A percentile compares a stretch with the other conserved stretches of the same genome.
phyloP scores from a whole-genome alignment of 345 rosid genomes.

The Xanthoceras sorbifolium region DNA sequence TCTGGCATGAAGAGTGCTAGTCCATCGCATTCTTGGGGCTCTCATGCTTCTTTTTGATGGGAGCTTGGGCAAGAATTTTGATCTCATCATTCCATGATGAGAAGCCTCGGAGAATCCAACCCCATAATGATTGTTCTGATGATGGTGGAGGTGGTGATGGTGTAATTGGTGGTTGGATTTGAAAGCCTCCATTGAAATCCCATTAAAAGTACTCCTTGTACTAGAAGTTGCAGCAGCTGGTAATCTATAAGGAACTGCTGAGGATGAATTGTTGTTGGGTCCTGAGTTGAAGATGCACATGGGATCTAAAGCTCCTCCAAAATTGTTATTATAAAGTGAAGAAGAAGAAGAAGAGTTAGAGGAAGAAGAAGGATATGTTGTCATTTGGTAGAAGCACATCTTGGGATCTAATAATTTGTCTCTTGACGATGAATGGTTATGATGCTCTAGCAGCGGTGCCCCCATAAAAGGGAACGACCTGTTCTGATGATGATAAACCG shows the following conservation, averaged over 20 bases:
- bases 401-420: slow-evolving; percentile 38
- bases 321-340: slow-evolving; percentile 35
- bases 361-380: slow-evolving; percentile 22
- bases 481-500: slow-evolving; percentile 60
- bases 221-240: slow-evolving; percentile 28
- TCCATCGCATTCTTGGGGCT: slow-evolving; percentile 94
- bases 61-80: slow-evolving; percentile 67
- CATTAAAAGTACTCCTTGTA: slow-evolving; percentile 46
- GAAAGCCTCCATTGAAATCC: slow-evolving; percentile 41
- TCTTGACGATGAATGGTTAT: slow-evolving; percentile 13
- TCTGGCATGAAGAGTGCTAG: slow-evolving; percentile 80
- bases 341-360: slow-evolving; percentile 42
- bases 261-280: slow-evolving; percentile 20
- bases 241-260: slow-evolving; percentile 29
- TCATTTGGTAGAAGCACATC: slow-evolving; percentile 43
- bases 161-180: slow-evolving; percentile 35
- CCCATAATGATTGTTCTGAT: slow-evolving; percentile 40
- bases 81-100: slow-evolving; percentile 49
- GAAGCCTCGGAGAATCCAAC: slow-evolving; percentile 41
- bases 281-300: slow-evolving; percentile 47
- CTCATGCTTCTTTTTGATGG: slow-evolving; percentile 81
- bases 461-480: slow-evolving; percentile 59
- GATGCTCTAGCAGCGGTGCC: slow-evolving; percentile 21
- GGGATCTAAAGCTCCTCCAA: slow-evolving; percentile 55
- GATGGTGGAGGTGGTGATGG: slow-evolving; percentile 28